These are phyloP conservation scores for Metschnikowia shivogae DNA, from an alignment of 805 yeast genomes.

Conservation along the genomic window DNA sequence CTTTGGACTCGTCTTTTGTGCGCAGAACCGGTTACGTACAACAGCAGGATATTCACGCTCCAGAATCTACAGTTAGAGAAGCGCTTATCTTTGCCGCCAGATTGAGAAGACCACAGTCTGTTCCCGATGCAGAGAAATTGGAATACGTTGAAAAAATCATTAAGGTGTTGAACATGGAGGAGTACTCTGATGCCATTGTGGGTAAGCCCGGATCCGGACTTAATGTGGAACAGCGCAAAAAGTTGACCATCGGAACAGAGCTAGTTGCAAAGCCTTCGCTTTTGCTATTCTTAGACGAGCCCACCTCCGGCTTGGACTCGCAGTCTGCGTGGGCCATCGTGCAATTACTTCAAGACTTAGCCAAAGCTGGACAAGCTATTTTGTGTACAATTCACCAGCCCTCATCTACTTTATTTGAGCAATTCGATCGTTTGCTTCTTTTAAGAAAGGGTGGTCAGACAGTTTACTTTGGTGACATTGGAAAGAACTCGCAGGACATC, in stretches of 20 bases:
- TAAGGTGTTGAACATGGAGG: slow-evolving; percentile 45
- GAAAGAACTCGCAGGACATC: slow-evolving; percentile 11
- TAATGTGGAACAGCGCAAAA: slow-evolving; percentile 52
- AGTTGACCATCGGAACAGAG: slow-evolving; percentile 53
- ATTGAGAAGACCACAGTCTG: slow-evolving; percentile 41
- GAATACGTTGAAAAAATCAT: slow-evolving; percentile 52
- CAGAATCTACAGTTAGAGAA: slow-evolving; percentile 50
- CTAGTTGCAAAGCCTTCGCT: slow-evolving; percentile 52
- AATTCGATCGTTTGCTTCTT: slow-evolving; percentile 65
- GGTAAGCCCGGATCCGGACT: slow-evolving; percentile 47
- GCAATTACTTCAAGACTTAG: slow-evolving; percentile 46
- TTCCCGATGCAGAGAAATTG: slow-evolving; percentile 42
- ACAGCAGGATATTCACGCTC: slow-evolving; percentile 55
- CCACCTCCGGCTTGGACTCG: slow-evolving; percentile 38
- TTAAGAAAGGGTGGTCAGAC: slow-evolving; percentile 18
- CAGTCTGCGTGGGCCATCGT: slow-evolving; percentile 56
- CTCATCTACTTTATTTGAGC: slow-evolving; percentile 41
- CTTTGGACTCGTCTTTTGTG: slow-evolving; percentile 46
- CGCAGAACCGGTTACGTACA: slow-evolving; percentile 58
- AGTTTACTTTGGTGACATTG: slow-evolving; percentile 18
- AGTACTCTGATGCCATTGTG: slow-evolving; percentile 51
- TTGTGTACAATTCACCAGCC: slow-evolving; percentile 56
- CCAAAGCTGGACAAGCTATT: slow-evolving; percentile 53
- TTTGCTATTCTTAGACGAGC: slow-evolving; percentile 45
- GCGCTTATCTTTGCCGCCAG: slow-evolving; percentile 50